phyloP scores from a whole-genome alignment of 2,329 filamentous ascomycete genomes.

The Didymella segeticola region DNA sequence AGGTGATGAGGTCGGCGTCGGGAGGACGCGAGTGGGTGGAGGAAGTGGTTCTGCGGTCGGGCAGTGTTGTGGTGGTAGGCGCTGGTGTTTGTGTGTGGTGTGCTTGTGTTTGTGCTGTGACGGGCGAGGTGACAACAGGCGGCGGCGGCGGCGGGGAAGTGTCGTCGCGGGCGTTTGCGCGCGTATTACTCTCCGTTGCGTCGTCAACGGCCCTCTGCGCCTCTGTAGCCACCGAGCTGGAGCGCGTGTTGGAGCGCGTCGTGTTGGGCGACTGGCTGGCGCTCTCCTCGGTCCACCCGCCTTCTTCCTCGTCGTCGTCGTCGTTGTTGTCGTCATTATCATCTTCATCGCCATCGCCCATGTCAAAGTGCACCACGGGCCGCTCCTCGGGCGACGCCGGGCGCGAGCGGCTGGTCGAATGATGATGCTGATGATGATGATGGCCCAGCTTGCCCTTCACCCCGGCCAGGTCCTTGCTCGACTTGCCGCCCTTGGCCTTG shows the following conservation, averaged over 20 bases:
- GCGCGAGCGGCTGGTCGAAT: conserved; percentile 40
- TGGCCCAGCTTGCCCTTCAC: conserved; percentile 40
- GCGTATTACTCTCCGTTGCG: conserved; percentile 30
- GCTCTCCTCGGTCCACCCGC: conserved; percentile 53
- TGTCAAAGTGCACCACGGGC: conserved; percentile 51
- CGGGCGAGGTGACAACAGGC: too few relatives aligned
- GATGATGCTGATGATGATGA: too few relatives aligned
- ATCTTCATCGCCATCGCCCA: conserved; percentile 39
- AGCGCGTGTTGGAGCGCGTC: conserved; percentile 50
- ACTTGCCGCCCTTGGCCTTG: conserved; percentile 48
- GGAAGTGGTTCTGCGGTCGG: conserved; percentile 42
- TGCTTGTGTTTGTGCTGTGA: conserved; percentile 1
- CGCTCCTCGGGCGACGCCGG: conserved; percentile 46
- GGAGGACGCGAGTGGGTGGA: conserved; percentile 47
- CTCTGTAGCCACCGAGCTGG: conserved; percentile 50
- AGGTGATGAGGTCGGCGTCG: conserved; percentile 72
- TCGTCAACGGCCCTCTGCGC: conserved; percentile 34
- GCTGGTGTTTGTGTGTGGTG: neutral
- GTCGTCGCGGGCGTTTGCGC: conserved; percentile 22
- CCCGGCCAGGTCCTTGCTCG: conserved; percentile 42
- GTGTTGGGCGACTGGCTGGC: conserved; percentile 51
- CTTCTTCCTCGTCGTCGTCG: conserved; percentile 40
- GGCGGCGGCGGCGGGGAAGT: conserved; percentile 15
- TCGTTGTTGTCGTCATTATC: conserved; percentile 34
- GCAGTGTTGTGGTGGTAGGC: conserved; percentile 14